A percentile compares a stretch with the other conserved stretches of the same genome.
phyloP scores from a whole-genome alignment of 306 rosid species.

The Prunus davidiana region DNA sequence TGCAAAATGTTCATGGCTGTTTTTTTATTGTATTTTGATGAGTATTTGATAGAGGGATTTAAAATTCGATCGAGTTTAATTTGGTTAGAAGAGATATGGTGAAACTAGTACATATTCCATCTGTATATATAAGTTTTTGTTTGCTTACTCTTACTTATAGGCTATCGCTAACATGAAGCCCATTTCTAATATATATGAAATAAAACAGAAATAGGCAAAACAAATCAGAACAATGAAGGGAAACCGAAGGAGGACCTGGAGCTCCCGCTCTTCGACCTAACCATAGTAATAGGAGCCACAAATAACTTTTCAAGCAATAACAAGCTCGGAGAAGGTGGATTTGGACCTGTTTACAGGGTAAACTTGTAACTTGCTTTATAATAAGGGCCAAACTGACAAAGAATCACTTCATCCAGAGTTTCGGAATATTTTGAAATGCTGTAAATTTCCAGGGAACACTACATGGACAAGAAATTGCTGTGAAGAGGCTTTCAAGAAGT shows the following conservation, averaged over 20 bases:
- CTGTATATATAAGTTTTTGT: neutral
- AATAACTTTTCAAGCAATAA: slow-evolving; percentile 35
- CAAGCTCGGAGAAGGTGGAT: slow-evolving; percentile 61
- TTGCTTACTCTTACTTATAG: neutral
- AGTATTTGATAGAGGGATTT: neutral
- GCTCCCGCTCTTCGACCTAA: slow-evolving; percentile 41
- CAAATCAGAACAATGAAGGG: neutral
- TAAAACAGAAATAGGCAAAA: neutral
- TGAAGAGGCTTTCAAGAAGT: slow-evolving; percentile 48
- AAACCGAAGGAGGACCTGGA: slow-evolving; percentile 32
- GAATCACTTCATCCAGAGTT: neutral
- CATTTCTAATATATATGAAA: neutral
- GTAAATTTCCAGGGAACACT: slow-evolving; percentile 50
- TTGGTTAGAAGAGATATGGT: too few relatives aligned
- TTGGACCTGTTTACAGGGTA: slow-evolving; percentile 60
- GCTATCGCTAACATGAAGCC: neutral
- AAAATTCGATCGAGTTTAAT: too few relatives aligned
- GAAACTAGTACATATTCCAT: too few relatives aligned
- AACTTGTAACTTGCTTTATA: neutral
- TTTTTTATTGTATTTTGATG: too few relatives aligned
- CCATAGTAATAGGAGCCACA: slow-evolving; percentile 39
- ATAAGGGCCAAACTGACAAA: neutral
- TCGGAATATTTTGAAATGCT: neutral
- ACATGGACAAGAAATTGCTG: slow-evolving; percentile 53
- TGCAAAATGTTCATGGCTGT: neutral